Evolutionary conservation across 441 rosid species (phyloP).

Genomic region (Adansonia gregorii): DNA sequence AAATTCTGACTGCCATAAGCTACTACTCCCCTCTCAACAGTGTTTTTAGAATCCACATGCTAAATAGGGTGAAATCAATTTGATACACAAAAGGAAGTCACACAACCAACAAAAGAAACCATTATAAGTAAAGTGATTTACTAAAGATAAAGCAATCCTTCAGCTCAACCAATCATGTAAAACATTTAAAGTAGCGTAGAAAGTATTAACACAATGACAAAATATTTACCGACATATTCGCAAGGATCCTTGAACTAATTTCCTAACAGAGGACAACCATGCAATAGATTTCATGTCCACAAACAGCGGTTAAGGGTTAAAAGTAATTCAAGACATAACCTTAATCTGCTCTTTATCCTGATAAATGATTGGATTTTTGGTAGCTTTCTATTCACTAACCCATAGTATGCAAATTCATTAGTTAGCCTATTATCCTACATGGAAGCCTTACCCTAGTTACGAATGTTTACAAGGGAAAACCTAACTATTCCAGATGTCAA

Average conservation of each 20-base stretch:
- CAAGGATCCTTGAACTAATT: constrained; percentile 7
- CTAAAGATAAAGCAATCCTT: not conserved
- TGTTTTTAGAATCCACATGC: not conserved
- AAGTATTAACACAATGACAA: not conserved
- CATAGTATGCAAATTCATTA: not conserved
- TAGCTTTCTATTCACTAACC: constrained; percentile 17
- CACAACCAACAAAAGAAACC: not conserved
- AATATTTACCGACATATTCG: not conserved
- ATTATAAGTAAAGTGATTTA: not conserved
- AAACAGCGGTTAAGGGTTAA: not conserved
- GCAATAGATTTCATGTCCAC: not conserved
- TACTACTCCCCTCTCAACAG: not conserved
- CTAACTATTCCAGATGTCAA: constrained; percentile 6
- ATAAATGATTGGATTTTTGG: not conserved
- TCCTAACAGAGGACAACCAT: constrained; percentile 6
- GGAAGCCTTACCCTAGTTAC: constrained; percentile 10
- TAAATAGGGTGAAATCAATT: not conserved
- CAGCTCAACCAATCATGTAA: not conserved
- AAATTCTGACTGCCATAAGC: not conserved
- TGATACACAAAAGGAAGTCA: not conserved
- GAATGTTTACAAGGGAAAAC: constrained; percentile 16
- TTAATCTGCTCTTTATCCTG: not conserved
- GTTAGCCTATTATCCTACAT: not conserved
- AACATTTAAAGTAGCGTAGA: not conserved
- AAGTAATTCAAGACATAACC: constrained; percentile 3